These are phyloP conservation scores for Colletotrichum acutatum DNA, from an alignment of 2,329 filamentous ascomycete genomes.

Conservation along the genomic window DNA sequence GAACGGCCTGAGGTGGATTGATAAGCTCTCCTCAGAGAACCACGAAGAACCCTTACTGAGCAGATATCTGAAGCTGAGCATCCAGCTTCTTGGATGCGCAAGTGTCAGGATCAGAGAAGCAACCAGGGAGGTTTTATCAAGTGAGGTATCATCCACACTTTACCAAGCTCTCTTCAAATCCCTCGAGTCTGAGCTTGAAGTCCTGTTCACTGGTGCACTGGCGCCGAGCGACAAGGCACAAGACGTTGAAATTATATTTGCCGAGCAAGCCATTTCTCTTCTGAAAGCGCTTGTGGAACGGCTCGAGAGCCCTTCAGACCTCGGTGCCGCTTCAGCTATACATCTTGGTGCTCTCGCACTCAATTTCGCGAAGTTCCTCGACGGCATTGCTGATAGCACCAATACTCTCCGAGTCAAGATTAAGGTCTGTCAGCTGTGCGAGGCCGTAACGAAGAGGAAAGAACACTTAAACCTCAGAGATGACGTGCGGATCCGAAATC, in stretches of 20 bases:
- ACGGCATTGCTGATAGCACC: slow-evolving; percentile 65
- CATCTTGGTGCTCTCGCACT: slow-evolving; percentile 72
- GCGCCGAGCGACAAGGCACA: slow-evolving; percentile 62
- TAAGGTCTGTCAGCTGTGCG: slow-evolving; percentile 75
- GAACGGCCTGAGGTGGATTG: slow-evolving; percentile 72
- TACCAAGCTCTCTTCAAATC: slow-evolving; percentile 73
- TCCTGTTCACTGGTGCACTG: slow-evolving; percentile 68
- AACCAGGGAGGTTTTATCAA: slow-evolving; percentile 73
- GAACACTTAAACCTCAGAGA: slow-evolving; percentile 76
- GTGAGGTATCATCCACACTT: slow-evolving; percentile 70
- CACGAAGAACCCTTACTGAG: slow-evolving; percentile 70
- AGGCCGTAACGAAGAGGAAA: slow-evolving; percentile 73
- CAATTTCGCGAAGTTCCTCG: slow-evolving; percentile 75
- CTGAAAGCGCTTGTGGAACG: slow-evolving; percentile 72
- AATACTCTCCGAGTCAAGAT: slow-evolving; percentile 73
- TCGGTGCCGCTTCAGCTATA: slow-evolving; percentile 70
- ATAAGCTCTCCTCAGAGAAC: slow-evolving; percentile 67
- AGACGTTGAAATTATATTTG: slow-evolving; percentile 73
- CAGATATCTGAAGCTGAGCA: slow-evolving; percentile 70
- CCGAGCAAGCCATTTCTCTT: slow-evolving; percentile 73
- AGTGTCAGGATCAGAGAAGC: slow-evolving; percentile 74
- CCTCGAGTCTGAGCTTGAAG: slow-evolving; percentile 72
- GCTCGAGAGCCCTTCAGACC: slow-evolving; percentile 71
- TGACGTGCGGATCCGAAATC: slow-evolving; percentile 75
- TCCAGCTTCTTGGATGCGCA: slow-evolving; percentile 72